These are phyloP conservation scores for Pilasporangium apinafurcum DNA, from an alignment of 352 stramenopile genomes.

Conservation along the genomic window DNA sequence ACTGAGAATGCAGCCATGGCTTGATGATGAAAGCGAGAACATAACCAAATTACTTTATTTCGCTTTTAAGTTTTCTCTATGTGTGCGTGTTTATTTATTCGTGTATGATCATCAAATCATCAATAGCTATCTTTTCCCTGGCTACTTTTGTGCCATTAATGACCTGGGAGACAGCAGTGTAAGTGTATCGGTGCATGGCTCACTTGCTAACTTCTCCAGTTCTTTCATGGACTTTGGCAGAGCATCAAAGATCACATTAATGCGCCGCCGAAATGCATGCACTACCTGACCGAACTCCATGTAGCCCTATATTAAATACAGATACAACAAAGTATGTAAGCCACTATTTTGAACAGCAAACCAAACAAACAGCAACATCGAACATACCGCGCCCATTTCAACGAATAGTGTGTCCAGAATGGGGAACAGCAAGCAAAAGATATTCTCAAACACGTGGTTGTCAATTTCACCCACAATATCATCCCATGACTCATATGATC, in stretches of 20 bases:
- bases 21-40: too few species aligned
- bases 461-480: slow-evolving; percentile 60
- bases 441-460: slow-evolving; percentile 83
- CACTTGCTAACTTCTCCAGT: slow-evolving; percentile 52
- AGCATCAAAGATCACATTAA: slow-evolving; percentile 68
- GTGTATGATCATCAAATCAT: too few species aligned
- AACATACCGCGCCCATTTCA: slow-evolving; percentile 79
- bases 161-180: slow-evolving; percentile 26
- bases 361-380: not conserved
- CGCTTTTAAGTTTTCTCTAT: too few species aligned
- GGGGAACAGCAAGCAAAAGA: slow-evolving; percentile 80
- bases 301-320: slow-evolving; percentile 48
- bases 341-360: not conserved
- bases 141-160: slow-evolving; percentile 24
- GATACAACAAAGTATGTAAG: not conserved
- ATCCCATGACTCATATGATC: slow-evolving; percentile 58
- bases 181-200: slow-evolving; percentile 63
- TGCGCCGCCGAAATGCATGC: slow-evolving; percentile 49
- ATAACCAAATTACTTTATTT: too few species aligned
- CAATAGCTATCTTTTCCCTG: too few species aligned
- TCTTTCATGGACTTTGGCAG: slow-evolving; percentile 54
- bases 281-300: slow-evolving; percentile 87
- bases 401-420: slow-evolving; percentile 81
- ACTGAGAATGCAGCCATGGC: too few species aligned
- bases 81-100: too few species aligned